Evolutionary conservation across 2,329 filamentous ascomycete genomes (phyloP), one percentile per base, ranked within the genome.

Genomic region (Hirsutella rhossiliensis): DNA sequence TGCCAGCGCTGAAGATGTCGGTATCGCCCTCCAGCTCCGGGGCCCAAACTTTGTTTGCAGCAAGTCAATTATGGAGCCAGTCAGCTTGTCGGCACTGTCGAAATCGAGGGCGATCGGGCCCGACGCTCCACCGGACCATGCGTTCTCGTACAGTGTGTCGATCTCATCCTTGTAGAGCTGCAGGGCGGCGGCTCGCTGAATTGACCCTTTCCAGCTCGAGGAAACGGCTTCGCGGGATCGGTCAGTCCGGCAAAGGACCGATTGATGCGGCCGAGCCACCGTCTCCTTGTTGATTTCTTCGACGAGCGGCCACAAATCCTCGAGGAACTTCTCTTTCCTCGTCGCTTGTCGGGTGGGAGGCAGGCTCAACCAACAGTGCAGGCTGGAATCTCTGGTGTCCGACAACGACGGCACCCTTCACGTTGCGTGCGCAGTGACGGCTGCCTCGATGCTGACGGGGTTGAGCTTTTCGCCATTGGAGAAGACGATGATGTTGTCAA

Each of bases 381-480:
- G 72, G 59, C 50, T 75, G 67, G 50, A 75, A 71, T 2, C 52
- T 57, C 38, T 64, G 60, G 12, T 62, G 51, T 3, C 73, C 73
- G 0, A 73, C 66, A 12, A 69, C 52, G 1, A 68, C 37, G 1
- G 56, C 61, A 0, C 47, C 54, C 3, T 45, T 58, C 13, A 68
- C 48, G 0, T 38, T 42, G 0, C 54, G 20, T 64, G 55, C 1
- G 48, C 45, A 0, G 42, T 41, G 5, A 69, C 54, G 3, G 53
- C 55, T 3, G 38, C 46, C 42, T 70, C 66, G 36, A 67, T 60
- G 0, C 54, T 48, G 0, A 60, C 41, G 0, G 68, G 65, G 38
- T 69, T 67, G 9, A 69, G 50, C 46, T 71, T 70, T 42, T 66
- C 60, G 2, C 64, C 66, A 2, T 56, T 65, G 1, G 60, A 59